phyloP scores from a whole-genome alignment of 2,329 filamentous ascomycete genomes.

The Calonectria hawksworthii region DNA sequence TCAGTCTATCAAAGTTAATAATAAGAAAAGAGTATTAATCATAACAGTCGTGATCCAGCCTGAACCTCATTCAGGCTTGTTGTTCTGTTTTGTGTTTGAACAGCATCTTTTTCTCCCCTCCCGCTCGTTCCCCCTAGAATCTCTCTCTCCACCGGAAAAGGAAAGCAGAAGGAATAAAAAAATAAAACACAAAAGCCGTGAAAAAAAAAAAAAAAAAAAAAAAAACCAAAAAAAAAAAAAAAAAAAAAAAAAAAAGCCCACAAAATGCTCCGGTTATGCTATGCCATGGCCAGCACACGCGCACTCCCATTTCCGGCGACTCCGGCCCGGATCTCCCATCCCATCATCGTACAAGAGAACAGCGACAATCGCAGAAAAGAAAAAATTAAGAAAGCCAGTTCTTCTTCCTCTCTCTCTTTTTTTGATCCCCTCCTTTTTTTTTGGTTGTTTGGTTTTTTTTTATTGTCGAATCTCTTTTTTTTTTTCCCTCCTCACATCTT shows the following conservation, averaged over 20 bases:
- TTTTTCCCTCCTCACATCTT: conserved; percentile 48
- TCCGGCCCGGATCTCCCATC: background rate
- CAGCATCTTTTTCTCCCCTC: conserved; percentile 2
- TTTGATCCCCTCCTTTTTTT: background rate
- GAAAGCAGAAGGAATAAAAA: background rate
- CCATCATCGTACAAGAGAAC: conserved; percentile 4
- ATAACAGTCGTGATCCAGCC: conserved; percentile 21
- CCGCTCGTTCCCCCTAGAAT: too few species aligned
- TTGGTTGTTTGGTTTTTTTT: background rate
- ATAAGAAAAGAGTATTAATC: conserved; percentile 8
- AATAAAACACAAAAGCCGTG: background rate
- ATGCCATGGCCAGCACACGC: conserved; percentile 2
- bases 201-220: background rate
- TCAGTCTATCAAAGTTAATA: conserved; percentile 15
- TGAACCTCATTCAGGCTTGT: background rate
- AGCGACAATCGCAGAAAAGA: background rate
- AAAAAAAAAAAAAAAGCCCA: background rate
- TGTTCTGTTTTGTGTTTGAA: conserved; percentile 4
- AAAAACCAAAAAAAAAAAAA: background rate
- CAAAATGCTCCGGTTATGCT: conserved; percentile 14
- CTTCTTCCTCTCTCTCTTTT: background rate
- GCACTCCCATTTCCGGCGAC: background rate
- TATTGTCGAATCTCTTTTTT: background rate
- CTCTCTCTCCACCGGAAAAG: background rate
- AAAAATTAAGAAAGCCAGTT: background rate